These are phyloP conservation scores for Fusarium oligoseptatum DNA, from an alignment of 2,329 filamentous ascomycete species.

Conservation along the genomic window DNA sequence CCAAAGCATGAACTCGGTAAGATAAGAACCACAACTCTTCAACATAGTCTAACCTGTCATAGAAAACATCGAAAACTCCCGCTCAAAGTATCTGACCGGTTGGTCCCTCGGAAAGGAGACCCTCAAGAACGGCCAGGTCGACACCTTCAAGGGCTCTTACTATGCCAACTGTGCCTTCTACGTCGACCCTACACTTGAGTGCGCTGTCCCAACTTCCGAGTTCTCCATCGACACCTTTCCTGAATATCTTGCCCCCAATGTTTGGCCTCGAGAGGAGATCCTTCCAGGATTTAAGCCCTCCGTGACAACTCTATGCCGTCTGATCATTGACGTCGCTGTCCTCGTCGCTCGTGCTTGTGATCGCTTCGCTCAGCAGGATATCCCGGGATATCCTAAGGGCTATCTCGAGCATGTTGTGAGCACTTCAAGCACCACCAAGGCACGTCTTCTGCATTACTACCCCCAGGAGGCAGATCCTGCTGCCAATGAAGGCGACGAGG, in stretches of 20 bases:
- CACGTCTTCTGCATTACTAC: conserved; percentile 92
- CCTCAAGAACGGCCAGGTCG: conserved; percentile 81
- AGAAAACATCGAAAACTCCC: conserved; percentile 70
- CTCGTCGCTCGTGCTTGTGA: conserved; percentile 94
- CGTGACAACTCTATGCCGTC: conserved; percentile 80
- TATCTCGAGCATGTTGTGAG: conserved; percentile 91
- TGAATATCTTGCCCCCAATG: conserved; percentile 90
- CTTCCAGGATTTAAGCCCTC: conserved; percentile 82
- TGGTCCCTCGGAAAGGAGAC: conserved; percentile 89
- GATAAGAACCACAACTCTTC: conserved; percentile 31
- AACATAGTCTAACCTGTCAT: conserved; percentile 5
- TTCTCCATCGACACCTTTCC: conserved; percentile 76
- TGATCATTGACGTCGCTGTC: conserved; percentile 91
- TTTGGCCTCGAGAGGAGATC: conserved; percentile 80
- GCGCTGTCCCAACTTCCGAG: conserved; percentile 69
- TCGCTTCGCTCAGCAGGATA: conserved; percentile 82
- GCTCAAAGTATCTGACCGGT: conserved; percentile 75
- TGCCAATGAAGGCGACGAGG: conserved; percentile 66
- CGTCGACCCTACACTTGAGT: conserved; percentile 72
- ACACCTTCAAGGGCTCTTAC: conserved; percentile 86
- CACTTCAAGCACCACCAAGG: conserved; percentile 90
- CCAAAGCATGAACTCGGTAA: conserved; percentile 78
- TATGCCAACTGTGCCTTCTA: conserved; percentile 89
- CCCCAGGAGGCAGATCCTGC: conserved; percentile 66
- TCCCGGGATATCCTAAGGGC: conserved; percentile 79